Conservation (phyloP, 1,284 basidiomycete species). For the Stygiomarasmius scandens region DNA sequence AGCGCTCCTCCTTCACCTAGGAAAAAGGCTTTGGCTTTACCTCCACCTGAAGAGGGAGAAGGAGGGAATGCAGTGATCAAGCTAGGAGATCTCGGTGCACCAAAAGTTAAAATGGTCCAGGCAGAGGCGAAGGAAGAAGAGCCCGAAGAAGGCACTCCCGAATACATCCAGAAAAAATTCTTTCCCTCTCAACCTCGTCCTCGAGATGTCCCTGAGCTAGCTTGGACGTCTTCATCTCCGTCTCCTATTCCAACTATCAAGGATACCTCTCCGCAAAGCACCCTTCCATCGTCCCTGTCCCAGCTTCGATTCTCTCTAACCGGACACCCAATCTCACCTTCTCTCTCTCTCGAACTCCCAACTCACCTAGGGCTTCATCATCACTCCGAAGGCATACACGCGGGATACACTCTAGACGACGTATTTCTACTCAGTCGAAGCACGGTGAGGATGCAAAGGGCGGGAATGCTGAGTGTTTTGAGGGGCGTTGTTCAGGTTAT, state of each 20-base stretch:
- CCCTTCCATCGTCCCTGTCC: slow-evolving; percentile 24
- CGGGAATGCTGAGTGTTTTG: slow-evolving; percentile 80
- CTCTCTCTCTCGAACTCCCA: slow-evolving; percentile 59
- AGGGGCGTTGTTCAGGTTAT: slow-evolving; percentile 25
- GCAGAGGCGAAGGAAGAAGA: background rate
- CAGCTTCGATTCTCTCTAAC: slow-evolving; percentile 74
- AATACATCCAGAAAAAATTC: slow-evolving; percentile 81
- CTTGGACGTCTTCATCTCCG: slow-evolving; percentile 54
- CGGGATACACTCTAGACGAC: slow-evolving; percentile 90
- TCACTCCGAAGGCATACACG: slow-evolving; percentile 77
- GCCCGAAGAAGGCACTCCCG: slow-evolving; percentile 74
- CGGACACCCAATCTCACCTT: slow-evolving; percentile 63
- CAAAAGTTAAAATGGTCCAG: background rate
- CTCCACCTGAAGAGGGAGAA: slow-evolving; percentile 56
- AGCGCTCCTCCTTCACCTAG: slow-evolving; percentile 76
- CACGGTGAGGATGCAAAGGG: slow-evolving; percentile 82
- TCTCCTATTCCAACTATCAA: background rate
- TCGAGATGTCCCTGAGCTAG: slow-evolving; percentile 69
- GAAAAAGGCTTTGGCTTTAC: slow-evolving; percentile 44
- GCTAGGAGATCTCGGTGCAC: background rate
- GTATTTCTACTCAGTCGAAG: slow-evolving; percentile 84
- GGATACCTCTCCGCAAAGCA: slow-evolving; percentile 11
- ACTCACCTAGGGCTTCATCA: slow-evolving; percentile 90
- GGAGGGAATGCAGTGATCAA: slow-evolving; percentile 21
- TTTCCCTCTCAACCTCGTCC: slow-evolving; percentile 76